Evolutionary conservation across 805 yeast species (phyloP), one percentile per base, ranked within the genome.

Genomic region (Ogataea zsoltii): DNA sequence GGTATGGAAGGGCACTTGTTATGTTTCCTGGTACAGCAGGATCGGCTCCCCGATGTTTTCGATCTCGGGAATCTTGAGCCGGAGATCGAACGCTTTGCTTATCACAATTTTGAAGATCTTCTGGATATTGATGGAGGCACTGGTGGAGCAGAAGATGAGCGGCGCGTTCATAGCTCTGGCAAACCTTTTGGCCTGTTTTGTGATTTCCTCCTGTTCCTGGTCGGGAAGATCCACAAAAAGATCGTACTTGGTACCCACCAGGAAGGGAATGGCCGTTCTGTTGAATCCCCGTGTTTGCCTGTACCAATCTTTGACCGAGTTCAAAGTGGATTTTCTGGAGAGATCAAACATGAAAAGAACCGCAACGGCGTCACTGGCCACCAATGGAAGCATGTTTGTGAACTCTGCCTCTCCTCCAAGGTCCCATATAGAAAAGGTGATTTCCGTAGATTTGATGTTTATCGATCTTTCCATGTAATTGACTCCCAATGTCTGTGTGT

Each of bases 361-460:
- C 1, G 97, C 96, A 12, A 90, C 94, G 0, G 98, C 94, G 50
- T 91, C 97, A 53, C 85, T 82, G 13, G 95, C 85, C 12, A 92
- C 97, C 46, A 92, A 72, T 17, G 97, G 96, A 32, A 94, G 71
- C 99, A 92, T 92, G 63, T 92, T 92, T 44, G 90, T 88, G 67
- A 89, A 92, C 65, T 94, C 97, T 42, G 88, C 79, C 57, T 91
- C 96, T 1, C 99, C 99, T 18, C 99, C 99, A 11, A 92, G 70
- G 66, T 92, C 99, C 96, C 97, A 92, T 26, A 92, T 84, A 17
- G 94, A 83, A 62, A 92, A 92, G 30, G 94, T 85, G 45, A 92
- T 88, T 54, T 88, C 89, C 2, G 97, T 90, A 48, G 87, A 83
- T 45, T 90, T 82, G 44, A 92, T 83, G 48, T 82, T 83, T 23